These are phyloP conservation scores for Candida labiduridarum DNA, from an alignment of 1,139 yeast species.

Conservation along the genomic window DNA sequence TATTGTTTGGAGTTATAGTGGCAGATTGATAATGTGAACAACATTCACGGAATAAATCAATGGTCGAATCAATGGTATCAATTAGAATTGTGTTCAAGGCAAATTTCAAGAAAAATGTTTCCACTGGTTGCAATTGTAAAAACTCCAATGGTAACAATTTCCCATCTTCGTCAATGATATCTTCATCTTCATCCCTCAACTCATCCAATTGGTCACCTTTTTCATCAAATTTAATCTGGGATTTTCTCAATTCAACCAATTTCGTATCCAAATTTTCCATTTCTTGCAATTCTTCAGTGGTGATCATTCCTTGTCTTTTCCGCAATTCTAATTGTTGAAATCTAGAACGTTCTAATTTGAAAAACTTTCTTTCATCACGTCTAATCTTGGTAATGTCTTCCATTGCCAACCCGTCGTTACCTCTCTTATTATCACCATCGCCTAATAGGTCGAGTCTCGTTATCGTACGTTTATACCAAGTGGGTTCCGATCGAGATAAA, in stretches of 20 bases:
- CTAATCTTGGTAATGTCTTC: conserved; percentile 81
- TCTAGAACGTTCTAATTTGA: conserved; percentile 58
- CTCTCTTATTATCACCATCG: conserved; percentile 25
- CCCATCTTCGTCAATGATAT: conserved; percentile 37
- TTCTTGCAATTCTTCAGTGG: conserved; percentile 26
- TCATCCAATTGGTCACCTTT: conserved; percentile 12
- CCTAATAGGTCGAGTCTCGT: conserved; percentile 43
- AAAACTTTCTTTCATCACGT: conserved; percentile 69
- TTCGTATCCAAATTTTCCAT: conserved; percentile 29
- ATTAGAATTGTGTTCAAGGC: conserved; percentile 50
- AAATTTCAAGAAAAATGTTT: conserved; percentile 64
- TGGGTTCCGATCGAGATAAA: conserved; percentile 87
- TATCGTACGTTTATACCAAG: conserved; percentile 72
- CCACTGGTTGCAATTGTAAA: conserved; percentile 75
- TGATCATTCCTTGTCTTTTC: conserved; percentile 26
- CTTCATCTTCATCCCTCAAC: conserved; percentile 14
- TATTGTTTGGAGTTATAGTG: conserved; percentile 28
- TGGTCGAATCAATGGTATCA: conserved; percentile 12
- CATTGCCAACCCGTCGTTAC: conserved; percentile 40
- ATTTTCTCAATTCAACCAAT: conserved; percentile 26
- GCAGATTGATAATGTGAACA: conserved; percentile 17
- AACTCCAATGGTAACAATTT: conserved; percentile 53
- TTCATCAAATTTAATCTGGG: conserved; percentile 12
- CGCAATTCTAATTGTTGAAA: conserved; percentile 39
- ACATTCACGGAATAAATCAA: conserved; percentile 31